Conservation (phyloP, 768 basidiomycete species). For the Mycena vitilis region DNA sequence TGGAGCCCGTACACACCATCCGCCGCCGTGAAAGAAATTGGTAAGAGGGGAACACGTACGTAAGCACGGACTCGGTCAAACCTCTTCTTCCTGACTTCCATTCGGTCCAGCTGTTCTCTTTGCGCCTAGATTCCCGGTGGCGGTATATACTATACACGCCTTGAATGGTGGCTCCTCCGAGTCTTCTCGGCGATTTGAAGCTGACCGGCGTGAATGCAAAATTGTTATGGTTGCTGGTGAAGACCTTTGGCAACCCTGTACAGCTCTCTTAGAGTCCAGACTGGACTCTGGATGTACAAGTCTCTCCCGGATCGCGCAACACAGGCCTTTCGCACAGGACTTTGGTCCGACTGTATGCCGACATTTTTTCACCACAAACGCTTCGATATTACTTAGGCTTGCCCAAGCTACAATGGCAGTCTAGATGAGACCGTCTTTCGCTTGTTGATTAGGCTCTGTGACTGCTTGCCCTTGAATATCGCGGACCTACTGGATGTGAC, state of each 20-base stretch:
- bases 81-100: slow-evolving; percentile 10
- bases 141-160: not conserved
- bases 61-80: not conserved
- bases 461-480: not conserved
- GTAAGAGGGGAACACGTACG: slow-evolving; percentile 1
- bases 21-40: slow-evolving; percentile 8
- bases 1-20: slow-evolving; percentile 16
- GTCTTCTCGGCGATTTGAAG: not conserved
- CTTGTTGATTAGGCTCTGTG: not conserved
- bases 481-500: not conserved
- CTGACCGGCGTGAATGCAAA: too few relatives aligned
- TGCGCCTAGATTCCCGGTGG: slow-evolving; percentile 1
- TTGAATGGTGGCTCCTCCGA: slow-evolving; percentile 26
- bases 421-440: slow-evolving; percentile 29
- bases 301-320: too few relatives aligned
- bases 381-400: slow-evolving; percentile 41
- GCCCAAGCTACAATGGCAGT: slow-evolving; percentile 40
- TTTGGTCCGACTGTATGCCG: not conserved
- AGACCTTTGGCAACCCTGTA: too few relatives aligned
- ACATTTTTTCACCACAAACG: slow-evolving; percentile 14
- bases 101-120: not conserved
- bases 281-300: too few relatives aligned
- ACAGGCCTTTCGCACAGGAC: too few relatives aligned
- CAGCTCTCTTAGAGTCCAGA: too few relatives aligned
- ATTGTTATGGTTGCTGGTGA: too few relatives aligned